These are phyloP conservation scores for Penicillium malachiteum DNA, from an alignment of 495 filamentous ascomycete genomes.

Conservation along the genomic window DNA sequence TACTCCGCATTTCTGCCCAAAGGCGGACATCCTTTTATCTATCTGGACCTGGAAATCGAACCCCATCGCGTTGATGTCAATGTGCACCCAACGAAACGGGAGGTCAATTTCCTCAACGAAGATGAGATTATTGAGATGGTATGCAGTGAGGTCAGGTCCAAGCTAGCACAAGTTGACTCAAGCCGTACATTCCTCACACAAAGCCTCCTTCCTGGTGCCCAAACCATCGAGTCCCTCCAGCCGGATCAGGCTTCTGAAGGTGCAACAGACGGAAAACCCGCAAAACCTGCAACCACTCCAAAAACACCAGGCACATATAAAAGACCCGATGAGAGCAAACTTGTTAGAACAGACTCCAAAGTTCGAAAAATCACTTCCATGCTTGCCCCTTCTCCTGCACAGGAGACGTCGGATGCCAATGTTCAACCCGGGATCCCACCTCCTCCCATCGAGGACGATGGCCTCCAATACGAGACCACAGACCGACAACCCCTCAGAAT, in stretches of 20 bases:
- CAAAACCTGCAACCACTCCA: constrained; percentile 14
- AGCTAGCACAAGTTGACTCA: constrained; percentile 85
- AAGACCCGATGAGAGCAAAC: constrained; percentile 80
- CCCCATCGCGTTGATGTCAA: constrained; percentile 95
- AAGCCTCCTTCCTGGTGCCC: constrained; percentile 72
- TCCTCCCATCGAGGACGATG: constrained; percentile 37
- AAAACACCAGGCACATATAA: constrained; percentile 47
- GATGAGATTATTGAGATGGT: constrained; percentile 93
- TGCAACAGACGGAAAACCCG: constrained; percentile 10
- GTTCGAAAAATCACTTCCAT: constrained; percentile 95
- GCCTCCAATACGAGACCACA: constrained; percentile 66
- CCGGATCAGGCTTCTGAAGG: constrained; percentile 17
- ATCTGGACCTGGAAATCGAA: constrained; percentile 91
- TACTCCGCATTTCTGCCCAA: constrained; percentile 92
- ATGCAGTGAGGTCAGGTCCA: constrained; percentile 74
- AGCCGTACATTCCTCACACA: constrained; percentile 95
- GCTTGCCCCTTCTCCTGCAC: constrained; percentile 52
- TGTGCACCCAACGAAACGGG: constrained; percentile 94
- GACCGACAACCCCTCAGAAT: constrained; percentile 67
- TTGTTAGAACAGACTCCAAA: constrained; percentile 88
- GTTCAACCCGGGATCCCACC: constrained; percentile 18
- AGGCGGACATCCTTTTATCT: constrained; percentile 90
- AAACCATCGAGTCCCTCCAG: constrained; percentile 33
- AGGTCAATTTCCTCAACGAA: constrained; percentile 98
- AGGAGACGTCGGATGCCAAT: constrained; percentile 6